Evolutionary conservation across 2,329 filamentous ascomycete genomes (phyloP), one percentile per base, ranked within the genome.

Genomic region (Esteya vermicola): DNA sequence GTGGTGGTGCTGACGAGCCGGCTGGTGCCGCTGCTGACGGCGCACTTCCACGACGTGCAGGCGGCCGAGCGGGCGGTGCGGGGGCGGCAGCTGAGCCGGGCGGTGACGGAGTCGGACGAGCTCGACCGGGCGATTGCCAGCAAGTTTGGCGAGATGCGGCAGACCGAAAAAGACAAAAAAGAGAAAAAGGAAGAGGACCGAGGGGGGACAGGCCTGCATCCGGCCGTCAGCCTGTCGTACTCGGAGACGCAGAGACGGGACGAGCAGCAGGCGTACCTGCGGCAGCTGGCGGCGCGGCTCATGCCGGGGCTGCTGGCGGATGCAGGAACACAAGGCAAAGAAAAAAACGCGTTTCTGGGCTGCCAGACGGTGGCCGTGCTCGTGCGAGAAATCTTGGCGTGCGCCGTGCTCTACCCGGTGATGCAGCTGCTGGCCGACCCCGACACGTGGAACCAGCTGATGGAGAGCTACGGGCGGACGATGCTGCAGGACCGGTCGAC

Each of bases 381-480:
- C 40, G 72, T 95, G 44, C 78, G 83, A 50, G 93, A 98, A 61
- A 80, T 98, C 45, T 75, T 95, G n/a, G 71, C 85, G 19, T 95
- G 91, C 57, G 85, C 85, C n/a, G 79, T 98, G 30, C 64, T 98
- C 28, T 78, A 77, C 32, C 91, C 91, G 1, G 64, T 93, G 19
- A 69, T 95, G 54, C 77, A 81, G 51, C 65, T 86, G 45, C 64
- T 98, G 16, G 75, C 84, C 6, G 89, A 98, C 50, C 88, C 93
- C 2, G 93, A 98, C 61, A 93, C 82, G 9, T 98, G 89, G 89
- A 96, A 98, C 52, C 88, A 95, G 57, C 60, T 94, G 44, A 85
- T 96, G 70, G 89, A 96, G 58, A 88, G 80, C 41, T 85, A 80
- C 58, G 82, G 86, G 16, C 78, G 84, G 37, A 81, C 81, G 21